Evolutionary conservation across 352 stramenopile genomes (phyloP).

Genomic region (Phytophthora citricola): DNA sequence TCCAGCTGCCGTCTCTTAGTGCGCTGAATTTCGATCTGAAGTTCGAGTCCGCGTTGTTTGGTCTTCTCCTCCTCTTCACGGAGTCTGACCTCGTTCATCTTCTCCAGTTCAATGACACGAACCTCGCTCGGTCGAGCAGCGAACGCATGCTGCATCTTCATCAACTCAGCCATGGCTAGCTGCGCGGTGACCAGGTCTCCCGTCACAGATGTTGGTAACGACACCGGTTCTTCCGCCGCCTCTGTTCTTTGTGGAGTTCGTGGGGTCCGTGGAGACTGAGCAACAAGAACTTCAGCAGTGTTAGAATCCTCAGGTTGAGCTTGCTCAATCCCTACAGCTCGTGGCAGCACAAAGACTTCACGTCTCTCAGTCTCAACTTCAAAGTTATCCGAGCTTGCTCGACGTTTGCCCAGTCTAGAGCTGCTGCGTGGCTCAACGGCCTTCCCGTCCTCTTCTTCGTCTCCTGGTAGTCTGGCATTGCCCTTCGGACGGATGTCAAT

Average conservation of each 20-base stretch:
- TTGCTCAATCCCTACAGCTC: conserved; percentile 4
- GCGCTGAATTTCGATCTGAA: conserved; percentile 38
- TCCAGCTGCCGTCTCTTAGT: conserved; percentile 35
- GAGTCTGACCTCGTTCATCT: conserved; percentile 33
- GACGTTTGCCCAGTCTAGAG: conserved; percentile 29
- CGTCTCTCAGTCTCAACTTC: conserved; percentile 5
- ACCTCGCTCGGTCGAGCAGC: conserved; percentile 11
- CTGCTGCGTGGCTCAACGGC: conserved; percentile 3
- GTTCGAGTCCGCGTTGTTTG: conserved; percentile 32
- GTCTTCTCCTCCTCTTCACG: conserved; percentile 37
- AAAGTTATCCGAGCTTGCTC: conserved; percentile 9
- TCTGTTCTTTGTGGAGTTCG: conserved; percentile 2
- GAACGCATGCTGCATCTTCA: conserved; percentile 32
- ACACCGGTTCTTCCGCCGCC: not conserved
- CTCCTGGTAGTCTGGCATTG: conserved; percentile 7
- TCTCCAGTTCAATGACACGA: conserved; percentile 29
- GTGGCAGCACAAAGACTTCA: conserved; percentile 6
- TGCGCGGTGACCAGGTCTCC: conserved; percentile 23
- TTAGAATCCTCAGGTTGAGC: conserved; percentile 4
- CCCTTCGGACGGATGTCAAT: conserved; percentile 15
- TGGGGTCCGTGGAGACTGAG: too few species aligned
- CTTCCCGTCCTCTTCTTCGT: conserved; percentile 11
- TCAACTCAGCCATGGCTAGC: conserved; percentile 27
- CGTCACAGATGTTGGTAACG: conserved; percentile 1
- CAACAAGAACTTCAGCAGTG: not conserved